These are phyloP conservation scores for Diaporthe australafricana DNA, from an alignment of 2,329 filamentous ascomycete genomes.

Conservation along the genomic window DNA sequence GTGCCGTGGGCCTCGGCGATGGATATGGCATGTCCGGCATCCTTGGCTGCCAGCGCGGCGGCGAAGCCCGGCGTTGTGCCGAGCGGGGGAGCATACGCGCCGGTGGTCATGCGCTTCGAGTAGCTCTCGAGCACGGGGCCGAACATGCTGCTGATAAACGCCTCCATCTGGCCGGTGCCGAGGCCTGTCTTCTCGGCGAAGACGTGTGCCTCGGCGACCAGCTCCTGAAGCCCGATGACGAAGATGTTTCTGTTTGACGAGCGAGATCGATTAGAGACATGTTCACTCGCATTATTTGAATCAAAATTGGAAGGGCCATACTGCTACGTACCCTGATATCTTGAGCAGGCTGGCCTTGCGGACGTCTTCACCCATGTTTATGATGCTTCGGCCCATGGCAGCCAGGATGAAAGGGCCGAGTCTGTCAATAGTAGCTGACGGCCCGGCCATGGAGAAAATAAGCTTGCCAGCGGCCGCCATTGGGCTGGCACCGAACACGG, in stretches of 20 bases:
- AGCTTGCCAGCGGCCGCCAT: slow-evolving; percentile 57
- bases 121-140: slow-evolving; percentile 50
- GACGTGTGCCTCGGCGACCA: slow-evolving; percentile 61
- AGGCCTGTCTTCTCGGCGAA: slow-evolving; percentile 59
- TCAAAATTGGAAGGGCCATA: too few species aligned
- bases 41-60: slow-evolving; percentile 62
- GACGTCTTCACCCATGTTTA: slow-evolving; percentile 57
- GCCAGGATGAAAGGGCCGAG: slow-evolving; percentile 53
- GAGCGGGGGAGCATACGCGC: slow-evolving; percentile 49
- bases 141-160: slow-evolving; percentile 54
- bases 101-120: slow-evolving; percentile 50
- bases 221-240: slow-evolving; percentile 50
- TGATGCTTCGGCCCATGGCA: slow-evolving; percentile 54
- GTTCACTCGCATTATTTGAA: too few species aligned
- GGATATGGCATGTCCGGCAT: slow-evolving; percentile 60
- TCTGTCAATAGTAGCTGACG: slow-evolving; percentile 46
- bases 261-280: neutral
- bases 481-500: slow-evolving; percentile 63
- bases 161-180: slow-evolving; percentile 52
- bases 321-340: slow-evolving; percentile 55
- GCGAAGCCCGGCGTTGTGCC: slow-evolving; percentile 57
- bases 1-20: slow-evolving; percentile 54
- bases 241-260: neutral
- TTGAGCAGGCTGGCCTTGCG: slow-evolving; percentile 59
- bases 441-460: slow-evolving; percentile 57